These are phyloP conservation scores for Funneliformis caledonium DNA, from an alignment of 371 early-diverging fungal species.

Conservation along the genomic window DNA sequence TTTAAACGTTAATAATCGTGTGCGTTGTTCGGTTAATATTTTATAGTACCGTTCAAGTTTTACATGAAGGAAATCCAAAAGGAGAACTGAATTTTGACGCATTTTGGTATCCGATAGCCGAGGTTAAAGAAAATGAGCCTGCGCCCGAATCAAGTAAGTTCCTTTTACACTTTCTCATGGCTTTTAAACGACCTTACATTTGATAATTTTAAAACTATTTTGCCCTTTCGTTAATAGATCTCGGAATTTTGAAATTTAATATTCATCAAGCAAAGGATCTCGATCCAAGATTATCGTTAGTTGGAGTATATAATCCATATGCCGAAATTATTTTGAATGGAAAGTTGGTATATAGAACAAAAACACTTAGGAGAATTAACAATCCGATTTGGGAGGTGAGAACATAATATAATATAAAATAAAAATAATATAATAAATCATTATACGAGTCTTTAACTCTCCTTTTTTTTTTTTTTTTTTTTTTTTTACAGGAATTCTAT, in stretches of 20 bases:
- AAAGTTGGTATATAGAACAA: conserved; percentile 49
- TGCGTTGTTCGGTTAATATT: not conserved
- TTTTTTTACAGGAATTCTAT: conserved; percentile 39
- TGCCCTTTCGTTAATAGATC: conserved; percentile 44
- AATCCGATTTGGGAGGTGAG: conserved; percentile 55
- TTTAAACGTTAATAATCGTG: too few relatives aligned
- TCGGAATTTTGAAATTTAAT: conserved; percentile 57
- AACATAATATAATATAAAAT: not conserved
- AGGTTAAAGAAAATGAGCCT: not conserved
- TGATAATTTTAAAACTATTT: not conserved
- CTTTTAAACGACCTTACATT: not conserved
- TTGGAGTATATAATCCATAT: conserved; percentile 51
- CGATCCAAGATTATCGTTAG: conserved; percentile 43
- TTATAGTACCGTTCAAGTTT: conserved; percentile 25
- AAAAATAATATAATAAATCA: not conserved
- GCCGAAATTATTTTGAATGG: conserved; percentile 56
- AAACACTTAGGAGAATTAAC: conserved; percentile 51
- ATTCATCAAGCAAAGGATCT: conserved; percentile 59
- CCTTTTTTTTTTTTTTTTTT: not conserved
- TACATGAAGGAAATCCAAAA: conserved; percentile 25
- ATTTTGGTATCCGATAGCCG: conserved; percentile 35
- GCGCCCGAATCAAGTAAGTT: conserved; percentile 24
- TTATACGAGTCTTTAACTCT: not conserved
- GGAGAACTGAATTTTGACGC: conserved; percentile 34
- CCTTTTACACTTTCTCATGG: not conserved